Base-by-base conservation (phyloP, 192 early-diverging fungal genomes). In the Martensiomyces pterosporus region DNA sequence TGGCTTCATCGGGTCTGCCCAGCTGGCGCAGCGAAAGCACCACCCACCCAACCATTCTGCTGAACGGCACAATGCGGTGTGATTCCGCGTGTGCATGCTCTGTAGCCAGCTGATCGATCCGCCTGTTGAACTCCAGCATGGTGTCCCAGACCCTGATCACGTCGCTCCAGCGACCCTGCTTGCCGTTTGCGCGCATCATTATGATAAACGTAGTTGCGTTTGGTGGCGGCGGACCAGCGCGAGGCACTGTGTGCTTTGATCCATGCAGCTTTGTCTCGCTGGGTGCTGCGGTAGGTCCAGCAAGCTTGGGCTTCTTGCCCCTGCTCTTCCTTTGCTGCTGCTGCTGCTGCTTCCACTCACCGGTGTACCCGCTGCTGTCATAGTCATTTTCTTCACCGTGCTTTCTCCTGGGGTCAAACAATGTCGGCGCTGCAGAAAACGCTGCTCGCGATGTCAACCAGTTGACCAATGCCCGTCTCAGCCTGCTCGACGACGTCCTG, bases 141-240 rank as follows among this genome's bases (percentile, higher is more conserved):
- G 44, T 17, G 32, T 61, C 23, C 65, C 65, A 68, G 9, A 37
- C 44, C 0, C 13, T 14, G 23, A 68, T n/a, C 26, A 68, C 65
- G 22, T 34, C 43, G 3, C 10, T 3, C 65, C 65, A 68, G 12
- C 43, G 48, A 9, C 19, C 39, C 3, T 29, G 33, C 39, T 56
- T 49, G 25, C 65, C 65, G 22, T 39, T 24, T 3, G 39, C 33
- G 1, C 65, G 57, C 34, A 68, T 47, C 2, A 49, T 21, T 13
- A 68, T 61, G 9, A 68, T 68, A 42, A 68, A 68, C 18, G 65
- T 45, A 9, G 65, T 68, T 3, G 46, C 54, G 12, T 60, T 27
- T 1, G 65, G 64, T 5, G 64, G 57, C 14, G 65, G 64, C 16
- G 56, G 12, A 18, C 8, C 12, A 4, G 19, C n/a, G 9, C 13